Evolutionary conservation across 192 early-diverging fungal genomes (phyloP).

Genomic region (Mycoemilia scoparia): DNA sequence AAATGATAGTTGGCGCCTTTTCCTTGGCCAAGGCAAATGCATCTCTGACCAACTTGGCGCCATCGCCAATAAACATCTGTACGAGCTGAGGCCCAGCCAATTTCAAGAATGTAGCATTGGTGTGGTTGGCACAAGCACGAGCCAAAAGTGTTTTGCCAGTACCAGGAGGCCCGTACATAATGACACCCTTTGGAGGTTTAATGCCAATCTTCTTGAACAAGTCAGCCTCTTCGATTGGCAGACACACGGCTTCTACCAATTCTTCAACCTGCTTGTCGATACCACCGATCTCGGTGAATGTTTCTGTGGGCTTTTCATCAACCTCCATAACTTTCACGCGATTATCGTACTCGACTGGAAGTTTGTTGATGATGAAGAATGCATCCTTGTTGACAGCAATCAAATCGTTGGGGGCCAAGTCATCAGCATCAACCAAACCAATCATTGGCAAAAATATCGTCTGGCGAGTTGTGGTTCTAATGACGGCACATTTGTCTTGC

Average conservation of each 20-base stretch:
- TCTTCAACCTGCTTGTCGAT: constrained; percentile 77
- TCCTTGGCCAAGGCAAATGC: constrained; percentile 95
- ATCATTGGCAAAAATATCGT: constrained; percentile 95
- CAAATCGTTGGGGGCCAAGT: constrained; percentile 86
- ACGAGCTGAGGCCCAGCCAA: constrained; percentile 92
- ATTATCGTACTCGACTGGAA: constrained; percentile 96
- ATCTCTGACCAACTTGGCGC: constrained; percentile 91
- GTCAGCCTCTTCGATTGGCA: constrained; percentile 76
- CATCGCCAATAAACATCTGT: constrained; percentile 98
- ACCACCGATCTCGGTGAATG: constrained; percentile 89
- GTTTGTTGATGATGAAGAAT: constrained; percentile 83
- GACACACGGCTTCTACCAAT: constrained; percentile 68
- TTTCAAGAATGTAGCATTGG: constrained; percentile 88
- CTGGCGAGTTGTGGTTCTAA: constrained; percentile 89
- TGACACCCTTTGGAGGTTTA: constrained; percentile 67
- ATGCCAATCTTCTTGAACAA: constrained; percentile 75
- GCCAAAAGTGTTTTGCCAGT: constrained; percentile 88
- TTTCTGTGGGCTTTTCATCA: constrained; percentile 96
- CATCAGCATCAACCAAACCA: constrained; percentile 77
- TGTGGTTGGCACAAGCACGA: constrained; percentile 94
- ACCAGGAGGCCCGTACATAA: constrained; percentile 73
- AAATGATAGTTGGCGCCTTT: constrained; percentile 96
- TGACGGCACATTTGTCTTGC: constrained; percentile 93
- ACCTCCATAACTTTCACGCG: constrained; percentile 99
- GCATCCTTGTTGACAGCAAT: constrained; percentile 98